phyloP scores from a whole-genome alignment of 139 green algal genomes.

The Volvox reticuliferus region DNA sequence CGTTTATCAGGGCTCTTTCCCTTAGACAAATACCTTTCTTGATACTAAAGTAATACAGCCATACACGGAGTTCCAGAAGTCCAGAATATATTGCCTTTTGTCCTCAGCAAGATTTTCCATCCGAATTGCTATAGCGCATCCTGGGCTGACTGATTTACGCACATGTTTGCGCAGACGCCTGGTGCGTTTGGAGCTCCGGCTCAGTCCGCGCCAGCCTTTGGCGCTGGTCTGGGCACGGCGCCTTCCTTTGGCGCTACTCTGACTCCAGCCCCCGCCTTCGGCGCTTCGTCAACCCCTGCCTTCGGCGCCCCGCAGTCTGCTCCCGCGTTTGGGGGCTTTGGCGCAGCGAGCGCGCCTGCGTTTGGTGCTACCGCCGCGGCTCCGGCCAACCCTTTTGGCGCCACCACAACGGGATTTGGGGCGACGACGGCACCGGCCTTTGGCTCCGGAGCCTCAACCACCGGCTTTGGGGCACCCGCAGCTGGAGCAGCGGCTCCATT shows the following conservation, averaged over 20 bases:
- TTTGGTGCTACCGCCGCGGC: slow-evolving; percentile 58
- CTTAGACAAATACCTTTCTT: no score
- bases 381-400: slow-evolving; percentile 48
- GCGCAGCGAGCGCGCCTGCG: slow-evolving; percentile 47
- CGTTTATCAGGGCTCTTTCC: no score
- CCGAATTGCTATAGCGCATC: no score
- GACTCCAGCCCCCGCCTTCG: slow-evolving; percentile 53
- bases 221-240: slow-evolving; percentile 13
- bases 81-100: no score
- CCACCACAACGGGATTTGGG: slow-evolving; percentile 53
- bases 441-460: slow-evolving; percentile 36
- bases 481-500: not conserved
- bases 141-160: not conserved
- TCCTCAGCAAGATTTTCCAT: no score
- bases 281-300: slow-evolving; percentile 57
- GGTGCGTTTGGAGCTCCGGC: slow-evolving; percentile 52
- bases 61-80: no score
- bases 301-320: slow-evolving; percentile 65
- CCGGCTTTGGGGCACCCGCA: slow-evolving; percentile 48
- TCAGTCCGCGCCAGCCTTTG: slow-evolving; percentile 56
- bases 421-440: slow-evolving; percentile 49
- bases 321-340: slow-evolving; percentile 64
- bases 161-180: not conserved
- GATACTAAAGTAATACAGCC: no score
- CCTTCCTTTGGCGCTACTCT: slow-evolving; percentile 58